Evolutionary conservation across 306 rosid genomes (phyloP).

Genomic region (Fragaria iinumae): DNA sequence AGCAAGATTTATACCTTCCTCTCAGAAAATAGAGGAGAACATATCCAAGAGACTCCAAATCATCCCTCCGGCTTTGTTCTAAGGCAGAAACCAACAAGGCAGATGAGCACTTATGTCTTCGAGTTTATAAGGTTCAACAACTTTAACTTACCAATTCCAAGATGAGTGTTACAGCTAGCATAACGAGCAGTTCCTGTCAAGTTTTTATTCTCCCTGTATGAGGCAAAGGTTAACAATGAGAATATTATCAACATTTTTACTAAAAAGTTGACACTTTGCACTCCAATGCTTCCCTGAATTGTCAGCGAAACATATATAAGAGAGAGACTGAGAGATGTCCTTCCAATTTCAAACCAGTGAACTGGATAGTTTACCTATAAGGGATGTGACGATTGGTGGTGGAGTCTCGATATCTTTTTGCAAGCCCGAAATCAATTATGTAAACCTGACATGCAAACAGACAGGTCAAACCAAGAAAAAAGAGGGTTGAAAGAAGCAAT

Average conservation of each 20-base stretch:
- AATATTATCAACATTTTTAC: not conserved
- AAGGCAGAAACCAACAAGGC: conserved; percentile 29
- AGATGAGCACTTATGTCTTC: conserved; percentile 1
- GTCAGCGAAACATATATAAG: not conserved
- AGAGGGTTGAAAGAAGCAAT: conserved; percentile 6
- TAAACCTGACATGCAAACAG: conserved; percentile 55
- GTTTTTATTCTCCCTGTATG: conserved; percentile 76
- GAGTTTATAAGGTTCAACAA: conserved; percentile 8
- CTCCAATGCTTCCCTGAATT: not conserved
- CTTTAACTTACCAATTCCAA: conserved; percentile 78
- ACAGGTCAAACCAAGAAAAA: not conserved
- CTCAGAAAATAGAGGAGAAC: conserved; percentile 92
- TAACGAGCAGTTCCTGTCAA: conserved; percentile 94
- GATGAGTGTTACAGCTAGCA: conserved; percentile 99
- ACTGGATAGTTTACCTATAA: conserved; percentile 50
- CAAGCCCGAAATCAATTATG: conserved; percentile 90
- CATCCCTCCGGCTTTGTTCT: conserved; percentile 99
- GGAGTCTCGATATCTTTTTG: conserved; percentile 83
- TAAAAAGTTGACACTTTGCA: not conserved
- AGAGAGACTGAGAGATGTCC: not conserved
- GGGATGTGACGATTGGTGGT: conserved; percentile 88
- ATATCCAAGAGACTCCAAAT: conserved; percentile 95
- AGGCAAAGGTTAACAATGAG: conserved; percentile 20
- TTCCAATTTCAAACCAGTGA: not conserved
- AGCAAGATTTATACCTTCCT: conserved; percentile 69